phyloP scores from a whole-genome alignment of 371 early-diverging fungal genomes.

The Mortierella sp. region DNA sequence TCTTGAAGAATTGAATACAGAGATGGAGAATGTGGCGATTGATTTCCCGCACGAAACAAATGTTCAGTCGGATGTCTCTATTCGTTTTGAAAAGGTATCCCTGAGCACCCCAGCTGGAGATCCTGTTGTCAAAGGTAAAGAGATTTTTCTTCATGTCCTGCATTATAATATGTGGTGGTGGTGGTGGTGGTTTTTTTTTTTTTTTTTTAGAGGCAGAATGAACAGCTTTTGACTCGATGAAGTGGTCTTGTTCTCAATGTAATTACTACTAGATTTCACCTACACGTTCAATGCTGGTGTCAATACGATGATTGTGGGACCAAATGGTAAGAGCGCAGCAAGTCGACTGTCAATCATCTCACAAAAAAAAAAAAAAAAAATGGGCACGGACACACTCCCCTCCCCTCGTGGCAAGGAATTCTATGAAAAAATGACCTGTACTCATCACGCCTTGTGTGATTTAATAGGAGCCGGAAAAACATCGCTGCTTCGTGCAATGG shows the following conservation, averaged over 20 bases:
- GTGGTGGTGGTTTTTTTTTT: neutral
- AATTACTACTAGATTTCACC: constrained; percentile 49
- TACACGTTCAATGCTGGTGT: constrained; percentile 61
- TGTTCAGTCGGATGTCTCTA: constrained; percentile 24
- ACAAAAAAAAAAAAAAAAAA: too few species aligned
- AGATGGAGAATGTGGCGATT: constrained; percentile 58
- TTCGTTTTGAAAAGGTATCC: constrained; percentile 46
- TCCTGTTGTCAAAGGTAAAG: constrained; percentile 26
- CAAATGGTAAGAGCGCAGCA: constrained; percentile 61
- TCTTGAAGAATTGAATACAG: constrained; percentile 60
- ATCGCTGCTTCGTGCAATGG: constrained; percentile 76
- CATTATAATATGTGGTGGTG: neutral
- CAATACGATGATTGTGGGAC: constrained; percentile 74
- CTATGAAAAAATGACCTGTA: too few species aligned
- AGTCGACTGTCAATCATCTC: too few species aligned
- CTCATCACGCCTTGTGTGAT: constrained; percentile 13
- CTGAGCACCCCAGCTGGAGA: constrained; percentile 48
- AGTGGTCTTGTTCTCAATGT: neutral
- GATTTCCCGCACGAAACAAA: constrained; percentile 53
- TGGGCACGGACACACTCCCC: too few species aligned
- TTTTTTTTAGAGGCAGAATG: too few species aligned
- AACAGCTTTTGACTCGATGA: too few species aligned
- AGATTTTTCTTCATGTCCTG: neutral
- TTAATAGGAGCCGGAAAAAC: constrained; percentile 69
- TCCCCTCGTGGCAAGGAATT: too few species aligned